A percentile compares a stretch with the other conserved stretches of the same genome.
phyloP scores from a whole-genome alignment of 2,329 filamentous ascomycete species.

The Venturia asperata region DNA sequence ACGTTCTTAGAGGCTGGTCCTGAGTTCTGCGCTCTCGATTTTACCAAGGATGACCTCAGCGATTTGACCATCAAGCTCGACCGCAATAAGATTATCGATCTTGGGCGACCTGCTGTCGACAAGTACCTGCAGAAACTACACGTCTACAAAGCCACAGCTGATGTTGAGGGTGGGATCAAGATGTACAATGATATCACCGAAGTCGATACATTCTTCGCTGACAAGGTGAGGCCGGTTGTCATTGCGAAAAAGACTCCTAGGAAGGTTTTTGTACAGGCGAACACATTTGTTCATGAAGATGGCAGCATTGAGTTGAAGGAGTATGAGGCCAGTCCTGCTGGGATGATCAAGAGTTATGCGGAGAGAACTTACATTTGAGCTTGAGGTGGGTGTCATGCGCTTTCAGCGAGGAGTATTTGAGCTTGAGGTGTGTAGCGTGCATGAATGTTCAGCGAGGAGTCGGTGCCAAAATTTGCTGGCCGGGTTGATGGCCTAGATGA shows the following conservation, averaged over 20 bases:
- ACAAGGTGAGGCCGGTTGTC: constrained; percentile 68
- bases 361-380: constrained; percentile 21
- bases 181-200: constrained; percentile 79
- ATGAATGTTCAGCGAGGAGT: not conserved
- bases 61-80: constrained; percentile 79
- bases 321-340: constrained; percentile 73
- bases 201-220: constrained; percentile 80
- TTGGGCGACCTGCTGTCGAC: constrained; percentile 76
- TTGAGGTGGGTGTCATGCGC: not conserved
- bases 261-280: constrained; percentile 91
- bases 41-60: constrained; percentile 65
- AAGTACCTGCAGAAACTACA: constrained; percentile 86
- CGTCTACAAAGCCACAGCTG: constrained; percentile 84
- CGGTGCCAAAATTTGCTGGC: not conserved
- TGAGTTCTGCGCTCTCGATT: constrained; percentile 76
- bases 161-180: constrained; percentile 66
- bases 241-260: constrained; percentile 72
- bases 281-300: constrained; percentile 63
- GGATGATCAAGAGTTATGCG: constrained; percentile 69
- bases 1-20: constrained; percentile 81
- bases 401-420: constrained; percentile 19
- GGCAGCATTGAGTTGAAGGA: constrained; percentile 67
- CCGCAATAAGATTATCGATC: constrained; percentile 75
- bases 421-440: not conserved
- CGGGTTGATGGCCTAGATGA: not conserved